A percentile compares a stretch with the other conserved stretches of the same genome.
These are phyloP conservation scores for Pseudogymnoascus sp. DNA, from an alignment of 2,329 filamentous ascomycete species.

Conservation along the genomic window DNA sequence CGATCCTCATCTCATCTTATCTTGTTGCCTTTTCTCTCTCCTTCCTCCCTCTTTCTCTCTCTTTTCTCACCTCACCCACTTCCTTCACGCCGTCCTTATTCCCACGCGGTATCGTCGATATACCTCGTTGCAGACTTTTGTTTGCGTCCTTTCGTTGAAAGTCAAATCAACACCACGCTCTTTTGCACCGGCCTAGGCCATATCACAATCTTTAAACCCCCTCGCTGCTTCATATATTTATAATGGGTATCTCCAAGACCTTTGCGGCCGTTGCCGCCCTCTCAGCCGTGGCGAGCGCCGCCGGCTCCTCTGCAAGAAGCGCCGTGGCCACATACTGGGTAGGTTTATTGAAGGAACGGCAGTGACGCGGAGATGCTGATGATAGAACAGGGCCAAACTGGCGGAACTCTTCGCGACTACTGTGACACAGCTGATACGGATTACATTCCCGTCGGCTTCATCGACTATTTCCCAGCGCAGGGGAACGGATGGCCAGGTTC, in stretches of 20 bases:
- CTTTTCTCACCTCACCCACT: background rate
- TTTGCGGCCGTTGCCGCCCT: conserved; percentile 23
- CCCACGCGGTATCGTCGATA: background rate
- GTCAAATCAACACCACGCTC: background rate
- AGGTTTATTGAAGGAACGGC: conserved; percentile 12
- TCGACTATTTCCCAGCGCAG: conserved; percentile 35
- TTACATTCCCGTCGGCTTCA: conserved; percentile 38
- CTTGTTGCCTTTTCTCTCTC: background rate
- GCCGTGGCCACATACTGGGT: conserved; percentile 40
- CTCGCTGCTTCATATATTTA: conserved; percentile 11
- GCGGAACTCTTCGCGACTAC: conserved; percentile 32
- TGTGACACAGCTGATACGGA: conserved; percentile 35
- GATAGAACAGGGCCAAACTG: conserved; percentile 34
- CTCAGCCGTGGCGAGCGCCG: conserved; percentile 18
- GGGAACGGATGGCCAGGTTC: conserved; percentile 36
- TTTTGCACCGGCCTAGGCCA: conserved; percentile 12
- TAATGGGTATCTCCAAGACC: conserved; percentile 25
- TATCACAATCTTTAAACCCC: conserved; percentile 7
- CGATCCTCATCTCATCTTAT: background rate
- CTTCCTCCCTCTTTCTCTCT: conserved; percentile 4
- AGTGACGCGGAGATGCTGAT: background rate
- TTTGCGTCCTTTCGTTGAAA: conserved; percentile 16
- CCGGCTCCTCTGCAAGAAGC: conserved; percentile 27
- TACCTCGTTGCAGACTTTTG: conserved; percentile 13
- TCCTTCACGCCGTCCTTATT: background rate